Conservation (phyloP, 2,329 filamentous ascomycete species). For the Monosporascus sp. region DNA sequence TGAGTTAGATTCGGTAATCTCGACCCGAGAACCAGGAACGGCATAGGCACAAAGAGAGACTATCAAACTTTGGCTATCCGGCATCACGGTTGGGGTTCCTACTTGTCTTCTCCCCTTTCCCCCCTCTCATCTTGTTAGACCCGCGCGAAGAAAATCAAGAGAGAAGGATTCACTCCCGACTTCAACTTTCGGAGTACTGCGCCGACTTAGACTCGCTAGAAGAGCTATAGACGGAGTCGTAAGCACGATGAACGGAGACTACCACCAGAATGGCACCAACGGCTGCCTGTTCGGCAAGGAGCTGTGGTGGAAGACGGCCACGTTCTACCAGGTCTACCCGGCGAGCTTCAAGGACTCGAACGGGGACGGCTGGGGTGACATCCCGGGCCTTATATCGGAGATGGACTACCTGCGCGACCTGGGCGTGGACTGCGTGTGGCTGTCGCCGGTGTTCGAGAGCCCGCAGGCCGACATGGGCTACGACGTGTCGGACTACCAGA, state of each 20-base stretch:
- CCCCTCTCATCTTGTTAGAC: too few relatives aligned
- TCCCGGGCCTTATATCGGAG: slow-evolving; percentile 59
- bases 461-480: slow-evolving; percentile 68
- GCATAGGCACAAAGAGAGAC: too few relatives aligned
- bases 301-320: slow-evolving; percentile 42
- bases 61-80: too few relatives aligned
- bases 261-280: slow-evolving; percentile 24
- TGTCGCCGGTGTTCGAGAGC: slow-evolving; percentile 46
- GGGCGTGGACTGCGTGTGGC: slow-evolving; percentile 59
- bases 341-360: slow-evolving; percentile 54
- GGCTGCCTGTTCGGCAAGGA: slow-evolving; percentile 26
- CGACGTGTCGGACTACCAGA: slow-evolving; percentile 65
- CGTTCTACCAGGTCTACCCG: slow-evolving; percentile 51
- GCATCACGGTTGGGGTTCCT: too few relatives aligned
- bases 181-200: too few relatives aligned
- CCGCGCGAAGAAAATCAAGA: too few relatives aligned
- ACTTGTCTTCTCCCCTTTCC: too few relatives aligned
- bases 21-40: too few relatives aligned
- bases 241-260: slow-evolving; percentile 28
- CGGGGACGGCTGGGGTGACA: slow-evolving; percentile 59
- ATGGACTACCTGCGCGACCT: slow-evolving; percentile 59
- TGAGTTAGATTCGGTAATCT: too few relatives aligned
- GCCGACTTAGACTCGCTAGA: too few relatives aligned
- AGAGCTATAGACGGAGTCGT: background rate
- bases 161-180: too few relatives aligned